Evolutionary conservation across 2,329 filamentous ascomycete species (phyloP).

Genomic region (Aspergillus clavatus): DNA sequence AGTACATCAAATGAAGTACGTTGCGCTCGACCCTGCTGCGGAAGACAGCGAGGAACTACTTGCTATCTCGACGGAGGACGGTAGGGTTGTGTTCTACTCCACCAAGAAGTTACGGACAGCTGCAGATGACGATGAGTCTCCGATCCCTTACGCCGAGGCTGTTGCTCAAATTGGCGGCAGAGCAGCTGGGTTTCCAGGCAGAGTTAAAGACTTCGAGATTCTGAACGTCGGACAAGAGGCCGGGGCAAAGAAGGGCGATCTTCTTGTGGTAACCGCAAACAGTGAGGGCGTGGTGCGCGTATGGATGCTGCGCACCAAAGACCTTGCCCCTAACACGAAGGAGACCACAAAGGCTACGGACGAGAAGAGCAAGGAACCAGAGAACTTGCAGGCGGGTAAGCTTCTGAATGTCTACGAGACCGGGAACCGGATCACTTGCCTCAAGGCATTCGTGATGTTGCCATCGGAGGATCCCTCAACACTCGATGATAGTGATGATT

Average conservation of each 20-base stretch:
- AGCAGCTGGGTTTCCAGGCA: slow-evolving; percentile 58
- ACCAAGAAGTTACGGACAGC: slow-evolving; percentile 48
- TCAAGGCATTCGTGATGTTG: slow-evolving; percentile 82
- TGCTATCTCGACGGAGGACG: slow-evolving; percentile 83
- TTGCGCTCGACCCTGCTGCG: slow-evolving; percentile 45
- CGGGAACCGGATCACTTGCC: slow-evolving; percentile 80
- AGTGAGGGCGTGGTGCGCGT: slow-evolving; percentile 82
- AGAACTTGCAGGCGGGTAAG: slow-evolving; percentile 52
- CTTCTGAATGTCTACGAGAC: slow-evolving; percentile 77
- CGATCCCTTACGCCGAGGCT: slow-evolving; percentile 56
- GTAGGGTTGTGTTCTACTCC: slow-evolving; percentile 76
- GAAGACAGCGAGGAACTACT: slow-evolving; percentile 55
- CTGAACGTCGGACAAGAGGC: slow-evolving; percentile 44
- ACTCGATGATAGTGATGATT: slow-evolving; percentile 37
- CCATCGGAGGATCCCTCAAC: slow-evolving; percentile 52
- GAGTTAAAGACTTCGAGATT: slow-evolving; percentile 85
- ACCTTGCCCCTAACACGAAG: slow-evolving; percentile 21
- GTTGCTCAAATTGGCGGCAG: slow-evolving; percentile 76
- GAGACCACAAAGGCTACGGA: slow-evolving; percentile 16
- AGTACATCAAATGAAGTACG: slow-evolving; percentile 74
- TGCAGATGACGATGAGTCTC: slow-evolving; percentile 46
- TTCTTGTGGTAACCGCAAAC: slow-evolving; percentile 66
- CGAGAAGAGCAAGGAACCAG: slow-evolving; percentile 17
- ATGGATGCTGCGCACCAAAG: slow-evolving; percentile 56
- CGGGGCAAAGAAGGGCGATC: slow-evolving; percentile 32